These are phyloP conservation scores for Priceomyces carsonii DNA, from an alignment of 805 yeast species.

Conservation along the genomic window DNA sequence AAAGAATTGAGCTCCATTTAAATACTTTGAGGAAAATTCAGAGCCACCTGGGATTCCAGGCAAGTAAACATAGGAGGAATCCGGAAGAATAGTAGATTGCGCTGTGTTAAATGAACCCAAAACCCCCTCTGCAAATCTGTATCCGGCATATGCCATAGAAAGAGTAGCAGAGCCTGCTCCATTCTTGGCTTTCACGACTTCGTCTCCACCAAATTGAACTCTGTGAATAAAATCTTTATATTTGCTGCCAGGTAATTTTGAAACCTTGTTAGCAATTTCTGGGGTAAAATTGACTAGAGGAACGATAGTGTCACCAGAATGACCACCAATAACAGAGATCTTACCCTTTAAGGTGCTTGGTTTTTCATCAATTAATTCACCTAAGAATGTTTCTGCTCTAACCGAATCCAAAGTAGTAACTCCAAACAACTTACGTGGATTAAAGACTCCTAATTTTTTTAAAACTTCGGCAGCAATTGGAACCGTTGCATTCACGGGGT, in stretches of 20 bases:
- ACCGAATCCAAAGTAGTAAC: constrained; percentile 48
- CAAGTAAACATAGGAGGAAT: constrained; percentile 54
- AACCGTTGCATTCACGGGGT: constrained; percentile 49
- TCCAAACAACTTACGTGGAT: constrained; percentile 46
- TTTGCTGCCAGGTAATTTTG: constrained; percentile 11
- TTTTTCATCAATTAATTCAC: constrained; percentile 30
- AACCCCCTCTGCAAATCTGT: constrained; percentile 64
- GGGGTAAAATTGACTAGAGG: constrained; percentile 30
- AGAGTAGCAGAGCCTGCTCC: constrained; percentile 95
- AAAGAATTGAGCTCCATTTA: constrained; percentile 45
- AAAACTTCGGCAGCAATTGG: constrained; percentile 51
- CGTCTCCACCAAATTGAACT: constrained; percentile 81
- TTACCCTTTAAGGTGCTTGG: constrained; percentile 38
- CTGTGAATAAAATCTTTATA: constrained; percentile 37
- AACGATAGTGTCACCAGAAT: constrained; percentile 48
- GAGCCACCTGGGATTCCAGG: constrained; percentile 54
- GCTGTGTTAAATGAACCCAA: constrained; percentile 29
- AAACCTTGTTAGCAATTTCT: constrained; percentile 14
- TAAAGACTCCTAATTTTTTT: constrained; percentile 46
- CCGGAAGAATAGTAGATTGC: constrained; percentile 29
- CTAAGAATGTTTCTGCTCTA: constrained; percentile 48
- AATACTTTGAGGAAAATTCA: constrained; percentile 33
- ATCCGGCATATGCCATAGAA: constrained; percentile 95
- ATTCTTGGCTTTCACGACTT: constrained; percentile 91
- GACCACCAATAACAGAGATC: constrained; percentile 47